Evolutionary conservation across 1,284 basidiomycete species (phyloP).

Genomic region (Rhodotorula sp.): DNA sequence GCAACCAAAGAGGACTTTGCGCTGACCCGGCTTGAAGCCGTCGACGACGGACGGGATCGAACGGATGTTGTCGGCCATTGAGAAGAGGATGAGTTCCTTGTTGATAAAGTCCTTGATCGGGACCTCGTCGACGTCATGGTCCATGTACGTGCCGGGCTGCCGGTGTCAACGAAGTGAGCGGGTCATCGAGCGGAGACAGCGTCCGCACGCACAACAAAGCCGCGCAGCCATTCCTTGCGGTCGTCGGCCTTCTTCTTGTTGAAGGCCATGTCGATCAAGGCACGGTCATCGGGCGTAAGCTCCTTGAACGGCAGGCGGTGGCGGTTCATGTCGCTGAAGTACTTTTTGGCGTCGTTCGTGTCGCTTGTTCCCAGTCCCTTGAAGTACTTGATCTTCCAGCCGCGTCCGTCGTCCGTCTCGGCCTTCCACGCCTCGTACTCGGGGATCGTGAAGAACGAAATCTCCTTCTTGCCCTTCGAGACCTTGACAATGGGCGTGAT

Average conservation of each 20-base stretch:
- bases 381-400: constrained; percentile 93
- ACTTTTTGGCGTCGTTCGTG: constrained; percentile 83
- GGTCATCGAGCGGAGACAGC: constrained; percentile 9
- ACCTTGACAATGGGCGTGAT: constrained; percentile 96
- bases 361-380: constrained; percentile 97
- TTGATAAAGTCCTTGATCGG: constrained; percentile 95
- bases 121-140: constrained; percentile 84
- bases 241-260: constrained; percentile 99
- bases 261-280: constrained; percentile 95
- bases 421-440: constrained; percentile 94
- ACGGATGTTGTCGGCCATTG: constrained; percentile 97
- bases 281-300: constrained; percentile 76
- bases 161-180: background rate
- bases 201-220: constrained; percentile 68
- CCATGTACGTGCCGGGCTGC: constrained; percentile 88
- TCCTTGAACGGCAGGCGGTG: constrained; percentile 91
- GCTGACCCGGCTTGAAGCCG: constrained; percentile 97
- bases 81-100: constrained; percentile 96
- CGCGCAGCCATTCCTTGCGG: constrained; percentile 95
- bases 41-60: constrained; percentile 92
- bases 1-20: constrained; percentile 93
- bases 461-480: constrained; percentile 73
- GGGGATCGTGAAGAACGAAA: constrained; percentile 95
- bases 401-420: constrained; percentile 71
- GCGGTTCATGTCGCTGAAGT: constrained; percentile 87